Evolutionary conservation across 139 green algal genomes (phyloP), one percentile per base, ranked within the genome.

Genomic region (Auxenochlorella pyrenoidosa): DNA sequence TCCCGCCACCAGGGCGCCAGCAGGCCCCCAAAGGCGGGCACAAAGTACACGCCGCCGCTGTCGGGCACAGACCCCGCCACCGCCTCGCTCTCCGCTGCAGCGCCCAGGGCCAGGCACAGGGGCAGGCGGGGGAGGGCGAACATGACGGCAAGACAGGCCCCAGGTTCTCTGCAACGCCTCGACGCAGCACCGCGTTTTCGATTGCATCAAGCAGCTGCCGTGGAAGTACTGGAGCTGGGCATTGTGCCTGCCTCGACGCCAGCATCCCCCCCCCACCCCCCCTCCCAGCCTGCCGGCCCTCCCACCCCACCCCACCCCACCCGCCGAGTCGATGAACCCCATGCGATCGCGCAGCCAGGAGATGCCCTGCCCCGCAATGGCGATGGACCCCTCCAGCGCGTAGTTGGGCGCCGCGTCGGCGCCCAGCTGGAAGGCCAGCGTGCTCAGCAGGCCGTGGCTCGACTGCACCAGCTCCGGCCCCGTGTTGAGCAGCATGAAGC

Each of bases 401-500:
- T 98, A 99, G 68, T 93, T 82, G 71, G 92, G 32, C 3, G 88
- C 44, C 32, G 87, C 91, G 18, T 92, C 34, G 0, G 88, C 87
- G 15, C 97, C 97, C 51, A 99, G 94, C 90, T 97, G 90, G 93
- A 94, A 98, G 24, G 90, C 92, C 75, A 99, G 86, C 28, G 97
- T 99, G 78, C 94, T 98, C 19, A 99, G 92, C 85, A 99, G 93
- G 30, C 98, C 98, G 83, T 98, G 93, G 22, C 82, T 93, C 63
- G 96, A 98, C 32, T 85, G 84, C 51, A 97, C 93, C 15, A 93
- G 36, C 65, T 93, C 73, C 6, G 6, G 47, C 26, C 97, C 97
- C 10, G 97, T 99, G 93, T 99, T 98, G 36, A 99, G 93, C 68
- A 99, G 91, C 90, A 99, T 93, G 94, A 99, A 99, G 93, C 96